Conservation (phyloP, 2,329 filamentous ascomycete genomes). For the Aspergillus sp. region DNA sequence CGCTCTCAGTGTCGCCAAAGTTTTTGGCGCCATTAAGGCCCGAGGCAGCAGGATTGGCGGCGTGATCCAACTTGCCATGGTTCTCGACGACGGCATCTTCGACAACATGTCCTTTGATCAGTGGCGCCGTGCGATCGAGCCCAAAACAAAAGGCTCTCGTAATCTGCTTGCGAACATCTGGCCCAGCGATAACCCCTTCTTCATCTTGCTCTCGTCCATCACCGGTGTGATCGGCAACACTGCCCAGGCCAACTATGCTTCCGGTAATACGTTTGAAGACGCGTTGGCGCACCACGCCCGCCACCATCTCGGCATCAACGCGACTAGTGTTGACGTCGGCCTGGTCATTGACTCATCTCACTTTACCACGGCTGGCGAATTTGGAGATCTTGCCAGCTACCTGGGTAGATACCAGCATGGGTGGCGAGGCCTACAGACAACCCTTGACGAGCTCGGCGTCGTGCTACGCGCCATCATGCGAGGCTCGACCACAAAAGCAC, state of each 20-base stretch:
- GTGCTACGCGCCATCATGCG: background rate
- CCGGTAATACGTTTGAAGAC: slow-evolving; percentile 40
- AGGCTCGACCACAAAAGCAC: background rate
- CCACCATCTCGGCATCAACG: no score
- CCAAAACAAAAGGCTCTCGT: slow-evolving; percentile 9
- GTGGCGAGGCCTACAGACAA: no score
- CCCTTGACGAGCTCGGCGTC: background rate
- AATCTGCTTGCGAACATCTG: slow-evolving; percentile 34
- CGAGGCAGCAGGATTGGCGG: slow-evolving; percentile 2
- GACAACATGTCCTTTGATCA: slow-evolving; percentile 24
- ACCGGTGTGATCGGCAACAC: slow-evolving; percentile 33
- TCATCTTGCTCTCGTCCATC: slow-evolving; percentile 62
- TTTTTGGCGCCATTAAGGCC: no score
- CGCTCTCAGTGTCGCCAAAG: no score
- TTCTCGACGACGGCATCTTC: slow-evolving; percentile 30
- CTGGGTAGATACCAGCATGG: no score
- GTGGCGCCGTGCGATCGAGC: background rate
- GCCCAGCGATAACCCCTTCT: slow-evolving; percentile 60
- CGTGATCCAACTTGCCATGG: slow-evolving; percentile 27
- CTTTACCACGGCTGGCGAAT: no score
- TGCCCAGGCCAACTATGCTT: slow-evolving; percentile 38
- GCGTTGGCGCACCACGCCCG: slow-evolving; percentile 25
- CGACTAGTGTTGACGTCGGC: no score
- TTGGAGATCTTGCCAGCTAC: no score
- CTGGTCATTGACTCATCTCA: no score